phyloP scores from a whole-genome alignment of 2,329 filamentous ascomycete genomes.

The Tolypocladium album region DNA sequence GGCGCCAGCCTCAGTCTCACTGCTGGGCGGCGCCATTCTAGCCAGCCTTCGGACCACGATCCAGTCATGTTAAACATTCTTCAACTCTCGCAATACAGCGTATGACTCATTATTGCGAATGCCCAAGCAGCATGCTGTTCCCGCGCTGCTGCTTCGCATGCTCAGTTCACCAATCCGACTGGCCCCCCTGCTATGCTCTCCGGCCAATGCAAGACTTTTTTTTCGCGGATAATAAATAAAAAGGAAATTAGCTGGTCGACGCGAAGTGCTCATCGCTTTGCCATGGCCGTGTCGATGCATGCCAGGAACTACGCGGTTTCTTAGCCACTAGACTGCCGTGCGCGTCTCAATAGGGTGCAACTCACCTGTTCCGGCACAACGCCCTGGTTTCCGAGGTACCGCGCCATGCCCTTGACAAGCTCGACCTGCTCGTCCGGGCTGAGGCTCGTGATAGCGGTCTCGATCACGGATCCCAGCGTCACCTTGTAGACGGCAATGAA shows the following conservation, averaged over 20 bases:
- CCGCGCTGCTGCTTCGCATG: not conserved
- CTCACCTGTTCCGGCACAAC: slow-evolving; percentile 20
- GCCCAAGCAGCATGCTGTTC: not conserved
- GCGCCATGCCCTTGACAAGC: slow-evolving; percentile 53
- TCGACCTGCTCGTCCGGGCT: slow-evolving; percentile 83
- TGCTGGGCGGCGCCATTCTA: not conserved
- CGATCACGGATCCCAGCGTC: slow-evolving; percentile 76
- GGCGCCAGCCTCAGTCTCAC: not conserved
- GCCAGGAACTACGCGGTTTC: slow-evolving; percentile 6
- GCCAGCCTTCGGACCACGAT: not conserved
- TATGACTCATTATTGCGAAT: not conserved
- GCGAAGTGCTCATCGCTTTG: not conserved
- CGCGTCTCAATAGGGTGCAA: too few species aligned
- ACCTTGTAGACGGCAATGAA: slow-evolving; percentile 88
- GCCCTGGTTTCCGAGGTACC: slow-evolving; percentile 57
- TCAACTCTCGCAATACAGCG: not conserved
- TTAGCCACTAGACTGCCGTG: not conserved
- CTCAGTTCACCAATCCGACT: not conserved
- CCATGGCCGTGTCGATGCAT: slow-evolving; percentile 9
- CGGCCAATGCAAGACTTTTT: not conserved
- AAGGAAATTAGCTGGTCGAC: not conserved
- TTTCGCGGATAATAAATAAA: not conserved
- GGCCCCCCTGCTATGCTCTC: not conserved
- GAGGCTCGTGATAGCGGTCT: slow-evolving; percentile 84
- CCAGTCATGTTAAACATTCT: not conserved